phyloP scores from a whole-genome alignment of 2,329 filamentous ascomycete genomes.

The Aureobasidium namibiae region DNA sequence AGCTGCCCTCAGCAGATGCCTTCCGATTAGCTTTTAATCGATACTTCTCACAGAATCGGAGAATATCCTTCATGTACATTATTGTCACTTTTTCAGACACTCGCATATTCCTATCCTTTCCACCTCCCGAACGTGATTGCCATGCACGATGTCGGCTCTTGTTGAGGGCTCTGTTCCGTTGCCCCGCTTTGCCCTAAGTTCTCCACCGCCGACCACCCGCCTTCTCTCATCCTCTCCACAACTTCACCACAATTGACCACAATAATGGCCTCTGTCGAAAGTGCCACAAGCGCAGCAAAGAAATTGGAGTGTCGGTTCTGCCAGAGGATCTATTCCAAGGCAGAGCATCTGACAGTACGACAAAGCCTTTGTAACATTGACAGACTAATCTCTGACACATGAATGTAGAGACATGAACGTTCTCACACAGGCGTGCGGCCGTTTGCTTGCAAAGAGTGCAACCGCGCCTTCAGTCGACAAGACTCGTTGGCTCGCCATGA shows the following conservation, averaged over 20 bases:
- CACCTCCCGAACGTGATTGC: not conserved
- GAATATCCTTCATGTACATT: not conserved
- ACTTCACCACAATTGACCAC: not conserved
- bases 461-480: conserved; percentile 34
- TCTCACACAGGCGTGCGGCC: conserved; percentile 36
- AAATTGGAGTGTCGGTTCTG: conserved; percentile 31
- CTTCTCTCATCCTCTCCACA: not conserved
- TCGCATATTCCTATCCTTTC: too few species aligned
- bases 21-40: conserved; percentile 6
- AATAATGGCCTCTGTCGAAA: conserved; percentile 5
- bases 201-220: not conserved
- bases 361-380: not conserved
- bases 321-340: conserved; percentile 33
- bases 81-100: too few species aligned
- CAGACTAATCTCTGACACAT: not conserved
- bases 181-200: not conserved
- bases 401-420: conserved; percentile 34
- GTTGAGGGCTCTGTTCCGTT: not conserved
- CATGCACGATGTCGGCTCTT: not conserved
- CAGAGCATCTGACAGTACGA: conserved; percentile 10
- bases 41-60: not conserved
- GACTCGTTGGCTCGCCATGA: conserved; percentile 39
- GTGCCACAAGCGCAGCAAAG: not conserved
- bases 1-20: not conserved
- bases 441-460: conserved; percentile 34